A percentile compares a stretch with the other conserved stretches of the same genome.
phyloP scores from a whole-genome alignment of 805 yeast genomes.

The Candida taoyuanica region DNA sequence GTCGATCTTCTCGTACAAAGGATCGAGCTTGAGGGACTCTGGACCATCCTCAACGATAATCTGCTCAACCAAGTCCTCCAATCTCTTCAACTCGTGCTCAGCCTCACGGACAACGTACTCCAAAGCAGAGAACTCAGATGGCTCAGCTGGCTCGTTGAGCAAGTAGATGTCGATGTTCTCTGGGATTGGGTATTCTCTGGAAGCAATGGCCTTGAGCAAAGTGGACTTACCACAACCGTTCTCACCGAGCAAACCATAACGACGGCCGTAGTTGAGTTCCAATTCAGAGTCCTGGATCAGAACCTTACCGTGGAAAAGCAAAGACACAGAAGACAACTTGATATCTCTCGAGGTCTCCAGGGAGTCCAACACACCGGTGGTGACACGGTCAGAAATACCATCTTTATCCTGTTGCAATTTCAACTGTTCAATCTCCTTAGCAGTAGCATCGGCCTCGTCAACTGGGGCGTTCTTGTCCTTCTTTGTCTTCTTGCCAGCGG shows the following conservation, averaged over 20 bases:
- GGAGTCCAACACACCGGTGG: constrained; percentile 93
- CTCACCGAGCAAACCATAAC: constrained; percentile 96
- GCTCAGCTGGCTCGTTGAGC: constrained; percentile 96
- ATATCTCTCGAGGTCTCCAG: constrained; percentile 89
- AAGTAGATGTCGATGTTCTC: constrained; percentile 86
- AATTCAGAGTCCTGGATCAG: constrained; percentile 85
- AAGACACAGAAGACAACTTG: constrained; percentile 83
- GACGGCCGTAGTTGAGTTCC: constrained; percentile 95
- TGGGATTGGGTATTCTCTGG: constrained; percentile 94
- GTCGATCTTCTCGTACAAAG: constrained; percentile 91
- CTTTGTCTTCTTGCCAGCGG: constrained; percentile 66
- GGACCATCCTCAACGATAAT: constrained; percentile 90
- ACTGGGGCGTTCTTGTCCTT: constrained; percentile 35
- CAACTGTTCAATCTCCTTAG: constrained; percentile 75
- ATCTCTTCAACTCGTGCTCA: constrained; percentile 81
- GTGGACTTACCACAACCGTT: constrained; percentile 99
- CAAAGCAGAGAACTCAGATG: constrained; percentile 86
- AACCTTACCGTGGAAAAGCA: constrained; percentile 96
- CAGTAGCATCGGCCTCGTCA: constrained; percentile 52
- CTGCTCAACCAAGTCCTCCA: constrained; percentile 89
- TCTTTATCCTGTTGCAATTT: constrained; percentile 91
- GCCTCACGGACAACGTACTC: constrained; percentile 98
- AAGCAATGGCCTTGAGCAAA: constrained; percentile 86
- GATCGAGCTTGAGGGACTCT: constrained; percentile 80
- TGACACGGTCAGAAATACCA: constrained; percentile 94